phyloP scores from a whole-genome alignment of 257 asterid species.

The Nicotiana tomentosiformis region DNA sequence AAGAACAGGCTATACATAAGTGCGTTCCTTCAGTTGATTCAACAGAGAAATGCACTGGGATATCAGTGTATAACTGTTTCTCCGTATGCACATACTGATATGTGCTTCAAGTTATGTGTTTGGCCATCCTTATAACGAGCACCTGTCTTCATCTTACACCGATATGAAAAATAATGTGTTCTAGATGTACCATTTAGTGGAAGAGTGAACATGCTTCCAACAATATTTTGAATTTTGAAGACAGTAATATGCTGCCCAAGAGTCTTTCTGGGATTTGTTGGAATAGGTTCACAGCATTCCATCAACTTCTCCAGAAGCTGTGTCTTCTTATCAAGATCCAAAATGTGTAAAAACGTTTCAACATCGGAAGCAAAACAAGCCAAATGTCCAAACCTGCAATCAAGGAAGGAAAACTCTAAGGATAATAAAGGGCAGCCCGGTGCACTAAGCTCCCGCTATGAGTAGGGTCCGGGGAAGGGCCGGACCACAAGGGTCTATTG shows the following conservation, averaged over 20 bases:
- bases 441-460: too few species aligned
- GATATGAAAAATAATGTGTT: background rate
- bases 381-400: slow-evolving; percentile 90
- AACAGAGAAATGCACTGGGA: background rate
- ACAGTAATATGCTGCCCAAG: slow-evolving; percentile 73
- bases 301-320: slow-evolving; percentile 52
- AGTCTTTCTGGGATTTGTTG: slow-evolving; percentile 41
- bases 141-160: background rate
- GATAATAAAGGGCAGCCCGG: background rate
- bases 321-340: slow-evolving; percentile 40
- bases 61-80: background rate
- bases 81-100: background rate
- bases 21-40: background rate
- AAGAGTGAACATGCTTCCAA: slow-evolving; percentile 51
- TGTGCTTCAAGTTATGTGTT: background rate
- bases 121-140: background rate
- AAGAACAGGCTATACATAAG: background rate
- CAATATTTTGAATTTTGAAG: slow-evolving; percentile 61
- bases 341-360: slow-evolving; percentile 60
- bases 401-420: slow-evolving; percentile 10
- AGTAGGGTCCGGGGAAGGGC: too few species aligned
- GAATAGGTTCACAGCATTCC: slow-evolving; percentile 38
- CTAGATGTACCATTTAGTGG: slow-evolving; percentile 48
- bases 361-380: slow-evolving; percentile 76
- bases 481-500: too few species aligned